These are phyloP conservation scores for Sugiyamaella smithiae DNA, from an alignment of 805 yeast species.

Conservation along the genomic window DNA sequence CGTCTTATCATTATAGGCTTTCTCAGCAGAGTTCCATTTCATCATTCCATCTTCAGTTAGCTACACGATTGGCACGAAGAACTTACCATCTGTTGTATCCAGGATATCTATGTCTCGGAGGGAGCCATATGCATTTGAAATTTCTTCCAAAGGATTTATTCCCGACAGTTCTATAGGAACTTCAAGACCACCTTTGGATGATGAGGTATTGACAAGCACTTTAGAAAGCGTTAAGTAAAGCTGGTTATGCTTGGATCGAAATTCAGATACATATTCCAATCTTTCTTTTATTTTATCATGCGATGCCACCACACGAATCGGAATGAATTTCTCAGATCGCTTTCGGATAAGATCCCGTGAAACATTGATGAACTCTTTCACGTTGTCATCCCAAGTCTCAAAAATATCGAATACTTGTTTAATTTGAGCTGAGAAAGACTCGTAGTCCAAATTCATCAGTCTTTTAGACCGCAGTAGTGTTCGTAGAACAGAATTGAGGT, in stretches of 20 bases:
- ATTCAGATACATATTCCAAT: slow-evolving; percentile 41
- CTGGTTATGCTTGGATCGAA: slow-evolving; percentile 55
- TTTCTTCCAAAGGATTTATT: slow-evolving; percentile 33
- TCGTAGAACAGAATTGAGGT: slow-evolving; percentile 47
- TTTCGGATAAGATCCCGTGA: slow-evolving; percentile 75
- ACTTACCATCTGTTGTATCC: slow-evolving; percentile 33
- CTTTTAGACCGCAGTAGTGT: slow-evolving; percentile 38
- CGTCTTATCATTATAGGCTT: slow-evolving; percentile 43
- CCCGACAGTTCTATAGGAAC: slow-evolving; percentile 25
- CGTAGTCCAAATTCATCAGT: slow-evolving; percentile 45
- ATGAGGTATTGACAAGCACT: slow-evolving; percentile 23
- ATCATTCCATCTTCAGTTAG: slow-evolving; percentile 19
- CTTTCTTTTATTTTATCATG: slow-evolving; percentile 42
- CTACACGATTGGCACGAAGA: background rate
- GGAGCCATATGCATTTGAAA: slow-evolving; percentile 43
- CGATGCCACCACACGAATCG: slow-evolving; percentile 56
- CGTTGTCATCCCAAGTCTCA: slow-evolving; percentile 54
- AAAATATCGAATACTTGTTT: slow-evolving; percentile 37
- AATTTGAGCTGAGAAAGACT: slow-evolving; percentile 39
- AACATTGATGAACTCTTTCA: slow-evolving; percentile 61
- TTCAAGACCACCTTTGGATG: slow-evolving; percentile 11
- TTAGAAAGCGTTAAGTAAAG: slow-evolving; percentile 40
- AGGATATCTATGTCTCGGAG: slow-evolving; percentile 39
- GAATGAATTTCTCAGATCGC: slow-evolving; percentile 65
- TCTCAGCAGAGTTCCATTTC: slow-evolving; percentile 44